These are phyloP conservation scores for Biscogniauxia marginata DNA, from an alignment of 2,329 filamentous ascomycete genomes.

Conservation along the genomic window DNA sequence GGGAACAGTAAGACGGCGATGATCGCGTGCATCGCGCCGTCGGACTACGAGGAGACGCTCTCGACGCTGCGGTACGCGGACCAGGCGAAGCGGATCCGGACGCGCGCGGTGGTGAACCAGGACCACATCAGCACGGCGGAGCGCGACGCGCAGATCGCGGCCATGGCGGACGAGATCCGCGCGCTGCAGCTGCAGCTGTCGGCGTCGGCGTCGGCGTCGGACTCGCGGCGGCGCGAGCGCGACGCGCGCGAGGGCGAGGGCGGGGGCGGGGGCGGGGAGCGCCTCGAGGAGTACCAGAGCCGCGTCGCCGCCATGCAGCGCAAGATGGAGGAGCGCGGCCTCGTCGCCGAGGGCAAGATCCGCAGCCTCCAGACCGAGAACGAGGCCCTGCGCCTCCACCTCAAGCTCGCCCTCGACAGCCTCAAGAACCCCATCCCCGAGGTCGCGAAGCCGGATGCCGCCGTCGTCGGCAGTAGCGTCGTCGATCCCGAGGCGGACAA, in stretches of 20 bases:
- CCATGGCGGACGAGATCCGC: constrained; percentile 95
- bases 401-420: constrained; percentile 82
- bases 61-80: constrained; percentile 96
- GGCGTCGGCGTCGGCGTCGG: constrained; percentile 58
- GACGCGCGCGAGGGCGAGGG: constrained; percentile 70
- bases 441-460: constrained; percentile 39
- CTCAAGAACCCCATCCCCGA: constrained; percentile 86
- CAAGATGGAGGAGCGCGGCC: constrained; percentile 90
- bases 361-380: constrained; percentile 86
- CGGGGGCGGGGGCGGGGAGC: constrained; percentile 76
- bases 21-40: constrained; percentile 95
- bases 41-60: constrained; percentile 95
- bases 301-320: constrained; percentile 88
- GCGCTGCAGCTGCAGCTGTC: constrained; percentile 80
- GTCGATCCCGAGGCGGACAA: constrained; percentile 33
- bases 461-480: constrained; percentile 25
- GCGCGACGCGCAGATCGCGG: constrained; percentile 87
- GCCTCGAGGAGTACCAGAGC: constrained; percentile 90
- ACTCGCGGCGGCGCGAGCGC: constrained; percentile 67
- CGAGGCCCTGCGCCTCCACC: constrained; percentile 80
- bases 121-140: constrained; percentile 90
- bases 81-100: constrained; percentile 96
- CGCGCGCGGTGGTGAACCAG: constrained; percentile 91
- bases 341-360: constrained; percentile 93
- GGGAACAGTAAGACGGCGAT: constrained; percentile 98